phyloP scores from a whole-genome alignment of 495 filamentous ascomycete species.

The Trichoderma virens region DNA sequence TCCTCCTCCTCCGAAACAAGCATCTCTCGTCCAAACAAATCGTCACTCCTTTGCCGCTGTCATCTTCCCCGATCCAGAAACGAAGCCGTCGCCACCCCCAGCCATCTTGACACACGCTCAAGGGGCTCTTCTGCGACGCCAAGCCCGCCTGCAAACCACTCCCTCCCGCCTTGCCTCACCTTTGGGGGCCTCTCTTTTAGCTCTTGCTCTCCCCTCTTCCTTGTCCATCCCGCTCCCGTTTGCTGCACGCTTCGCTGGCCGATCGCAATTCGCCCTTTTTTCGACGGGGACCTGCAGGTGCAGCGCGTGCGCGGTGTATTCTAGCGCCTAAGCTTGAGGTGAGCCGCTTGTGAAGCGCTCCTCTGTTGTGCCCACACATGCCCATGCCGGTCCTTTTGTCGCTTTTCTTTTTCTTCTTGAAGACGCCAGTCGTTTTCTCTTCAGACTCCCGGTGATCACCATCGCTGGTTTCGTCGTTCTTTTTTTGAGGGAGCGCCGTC shows the following conservation, averaged over 20 bases:
- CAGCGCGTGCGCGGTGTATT: not conserved
- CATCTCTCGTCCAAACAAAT: too few species aligned
- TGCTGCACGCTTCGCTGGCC: not conserved
- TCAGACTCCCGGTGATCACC: slow-evolving; percentile 14
- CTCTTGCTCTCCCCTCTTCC: too few species aligned
- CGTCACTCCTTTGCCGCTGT: not conserved
- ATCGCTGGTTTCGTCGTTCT: slow-evolving; percentile 18
- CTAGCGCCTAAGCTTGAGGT: not conserved
- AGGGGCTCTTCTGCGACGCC: slow-evolving; percentile 6
- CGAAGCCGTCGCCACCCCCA: not conserved
- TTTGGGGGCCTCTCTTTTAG: not conserved
- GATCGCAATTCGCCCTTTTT: not conserved
- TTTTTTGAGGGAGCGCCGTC: slow-evolving; percentile 31
- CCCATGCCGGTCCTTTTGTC: slow-evolving; percentile 13
- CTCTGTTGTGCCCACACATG: not conserved
- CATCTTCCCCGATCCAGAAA: not conserved
- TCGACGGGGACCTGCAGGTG: not conserved
- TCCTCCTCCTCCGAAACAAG: too few species aligned
- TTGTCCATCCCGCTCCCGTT: not conserved
- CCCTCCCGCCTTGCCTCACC: not conserved
- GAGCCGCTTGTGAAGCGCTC: not conserved
- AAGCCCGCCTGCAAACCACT: not conserved
- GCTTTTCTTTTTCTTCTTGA: not conserved
- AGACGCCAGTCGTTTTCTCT: slow-evolving; percentile 12
- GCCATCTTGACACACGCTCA: slow-evolving; percentile 3